Base-by-base conservation (phyloP, 352 stramenopile genomes). In the Nothophytophthora sp. region DNA sequence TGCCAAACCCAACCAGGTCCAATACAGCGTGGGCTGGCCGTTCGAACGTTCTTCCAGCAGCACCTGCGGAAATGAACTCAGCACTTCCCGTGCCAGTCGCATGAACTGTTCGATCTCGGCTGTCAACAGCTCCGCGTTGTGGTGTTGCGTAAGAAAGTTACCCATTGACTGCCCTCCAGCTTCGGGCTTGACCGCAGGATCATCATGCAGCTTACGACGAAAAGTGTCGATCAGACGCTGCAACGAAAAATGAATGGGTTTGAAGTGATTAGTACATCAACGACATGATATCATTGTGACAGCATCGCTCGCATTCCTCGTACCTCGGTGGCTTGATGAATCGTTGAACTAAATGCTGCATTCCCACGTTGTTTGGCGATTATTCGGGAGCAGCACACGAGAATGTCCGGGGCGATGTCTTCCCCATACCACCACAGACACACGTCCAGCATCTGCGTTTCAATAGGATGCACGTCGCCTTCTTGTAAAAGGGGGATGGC, bases 61-160 rank as follows among this genome's bases (percentile, higher is more conserved):
- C 11, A 69, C 51, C 32, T 61, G 41, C 5, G 79, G 67, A 27
- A 84, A 86, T 27, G 50, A 71, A n/a, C 50, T 68, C 25, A 84
- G 55, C 4, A 81, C 51, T 19, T 73, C 60, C 0, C 60, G 58
- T 2, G 62, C 19, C n/a, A 88, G 50, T 22, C 56, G 52, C 41
- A 90, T 66, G 38, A 87, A 73, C 50, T 86, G 63, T n/a, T 79
- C 56, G 41, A 87, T 61, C 50, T 87, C 74, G 11, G 55, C 50
- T 15, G 73, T 60, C 25, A 90, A 38, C 12, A 62, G 52, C 15
- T 73, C 60, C 7, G 74, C 69, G 15, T 72, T 52, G 20, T 66
- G 55, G 10, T 74, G 53, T 8, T 69, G 38, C 13, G 40, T 41
- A 32, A 85, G 61, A 11, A 81, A 67, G 5, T 22, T 35, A 7